Evolutionary conservation across 108 stramenopile genomes (phyloP).

Genomic region (Cyclotella sp.): DNA sequence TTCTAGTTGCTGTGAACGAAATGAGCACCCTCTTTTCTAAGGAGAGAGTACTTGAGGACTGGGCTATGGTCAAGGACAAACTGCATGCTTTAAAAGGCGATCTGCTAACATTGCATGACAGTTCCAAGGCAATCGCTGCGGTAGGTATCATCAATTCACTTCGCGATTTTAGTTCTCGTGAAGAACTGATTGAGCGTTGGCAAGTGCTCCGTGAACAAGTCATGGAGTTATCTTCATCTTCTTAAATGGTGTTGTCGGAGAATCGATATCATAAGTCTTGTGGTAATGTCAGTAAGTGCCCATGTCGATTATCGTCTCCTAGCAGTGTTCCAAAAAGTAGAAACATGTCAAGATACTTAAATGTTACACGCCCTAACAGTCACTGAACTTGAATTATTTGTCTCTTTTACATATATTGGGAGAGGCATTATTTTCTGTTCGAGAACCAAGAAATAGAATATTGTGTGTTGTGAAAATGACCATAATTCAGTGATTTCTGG

Average conservation of each 20-base stretch:
- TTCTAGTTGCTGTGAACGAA: conserved; percentile 38
- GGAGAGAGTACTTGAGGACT: conserved; percentile 27
- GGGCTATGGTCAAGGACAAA: conserved; percentile 57
- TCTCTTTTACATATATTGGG: no score
- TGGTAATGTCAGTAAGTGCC: no score
- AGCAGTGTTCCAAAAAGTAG: no score
- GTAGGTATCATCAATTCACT: conserved; percentile 40
- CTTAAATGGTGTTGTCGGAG: not conserved
- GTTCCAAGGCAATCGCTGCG: conserved; percentile 36
- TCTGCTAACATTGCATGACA: conserved; percentile 40
- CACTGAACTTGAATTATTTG: no score
- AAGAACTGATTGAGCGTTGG: conserved; percentile 33
- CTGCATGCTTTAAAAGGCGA: conserved; percentile 72
- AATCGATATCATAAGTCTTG: no score
- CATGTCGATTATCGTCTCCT: no score
- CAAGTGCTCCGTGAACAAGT: conserved; percentile 23
- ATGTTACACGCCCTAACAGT: no score
- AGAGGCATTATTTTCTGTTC: no score
- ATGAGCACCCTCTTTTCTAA: conserved; percentile 32
- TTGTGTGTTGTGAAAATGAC: no score
- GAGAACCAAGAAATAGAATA: no score
- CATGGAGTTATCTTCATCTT: not conserved
- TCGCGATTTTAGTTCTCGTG: conserved; percentile 17
- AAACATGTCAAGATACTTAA: no score
- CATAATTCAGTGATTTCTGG: no score